Conservation (phyloP, 192 early-diverging fungal genomes). For the Phlyctochytrium arcticum region DNA sequence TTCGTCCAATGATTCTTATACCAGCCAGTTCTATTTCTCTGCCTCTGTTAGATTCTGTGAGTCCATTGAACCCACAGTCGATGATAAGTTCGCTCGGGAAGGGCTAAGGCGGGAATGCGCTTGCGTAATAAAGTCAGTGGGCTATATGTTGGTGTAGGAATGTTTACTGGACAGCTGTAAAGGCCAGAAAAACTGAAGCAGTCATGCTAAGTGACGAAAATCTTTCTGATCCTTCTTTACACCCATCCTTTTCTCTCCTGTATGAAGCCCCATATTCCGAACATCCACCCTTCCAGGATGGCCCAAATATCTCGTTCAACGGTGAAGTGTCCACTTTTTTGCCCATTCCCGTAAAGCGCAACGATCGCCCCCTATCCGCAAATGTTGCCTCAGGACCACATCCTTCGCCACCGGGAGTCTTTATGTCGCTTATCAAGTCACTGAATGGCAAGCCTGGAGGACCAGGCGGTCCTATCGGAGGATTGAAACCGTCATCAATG, state of each 20-base stretch:
- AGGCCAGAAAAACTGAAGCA: too few species aligned
- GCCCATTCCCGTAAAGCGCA: constrained; percentile 37
- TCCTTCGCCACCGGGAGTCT: background rate
- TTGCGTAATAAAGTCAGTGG: too few species aligned
- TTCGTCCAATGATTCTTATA: too few species aligned
- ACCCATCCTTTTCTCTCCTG: constrained; percentile 28
- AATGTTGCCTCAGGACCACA: constrained; percentile 1
- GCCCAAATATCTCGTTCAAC: constrained; percentile 24
- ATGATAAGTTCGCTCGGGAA: too few species aligned
- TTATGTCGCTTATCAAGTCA: constrained; percentile 8
- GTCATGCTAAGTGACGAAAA: too few species aligned
- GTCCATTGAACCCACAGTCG: too few species aligned
- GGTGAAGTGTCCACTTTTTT: constrained; percentile 37
- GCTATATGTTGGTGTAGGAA: too few species aligned
- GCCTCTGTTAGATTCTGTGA: too few species aligned
- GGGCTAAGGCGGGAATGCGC: too few species aligned
- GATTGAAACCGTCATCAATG: constrained; percentile 14
- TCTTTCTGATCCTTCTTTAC: too few species aligned
- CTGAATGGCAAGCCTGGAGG: background rate
- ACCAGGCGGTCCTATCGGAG: constrained; percentile 4
- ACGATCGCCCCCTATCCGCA: constrained; percentile 16
- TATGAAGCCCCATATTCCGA: constrained; percentile 28
- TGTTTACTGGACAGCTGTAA: too few species aligned
- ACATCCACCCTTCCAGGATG: constrained; percentile 34
- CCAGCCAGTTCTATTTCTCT: too few species aligned